Conservation (phyloP, 2,329 filamentous ascomycete species). For the Calonectria crousiana region DNA sequence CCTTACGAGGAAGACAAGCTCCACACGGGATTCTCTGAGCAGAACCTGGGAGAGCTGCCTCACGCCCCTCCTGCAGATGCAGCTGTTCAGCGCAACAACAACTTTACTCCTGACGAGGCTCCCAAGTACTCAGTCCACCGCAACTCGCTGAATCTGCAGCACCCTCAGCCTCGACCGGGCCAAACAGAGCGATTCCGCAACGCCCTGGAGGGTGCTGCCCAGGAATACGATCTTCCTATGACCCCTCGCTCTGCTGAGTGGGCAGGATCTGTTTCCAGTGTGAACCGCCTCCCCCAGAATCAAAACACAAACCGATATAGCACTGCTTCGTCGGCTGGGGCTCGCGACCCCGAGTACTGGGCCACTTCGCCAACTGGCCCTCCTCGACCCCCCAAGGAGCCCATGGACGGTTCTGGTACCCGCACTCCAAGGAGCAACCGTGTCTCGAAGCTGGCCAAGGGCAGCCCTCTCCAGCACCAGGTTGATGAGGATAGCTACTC, state of each 20-base stretch:
- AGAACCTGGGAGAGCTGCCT: constrained; percentile 54
- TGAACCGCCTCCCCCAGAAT: constrained; percentile 64
- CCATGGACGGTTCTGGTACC: constrained; percentile 60
- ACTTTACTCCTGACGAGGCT: constrained; percentile 73
- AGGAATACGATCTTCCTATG: constrained; percentile 72
- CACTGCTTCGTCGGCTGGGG: constrained; percentile 54
- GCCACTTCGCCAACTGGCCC: constrained; percentile 60
- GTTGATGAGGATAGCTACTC: constrained; percentile 66
- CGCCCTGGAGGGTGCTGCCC: constrained; percentile 78
- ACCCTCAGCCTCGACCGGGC: constrained; percentile 81
- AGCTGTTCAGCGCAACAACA: constrained; percentile 58
- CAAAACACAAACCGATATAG: constrained; percentile 62
- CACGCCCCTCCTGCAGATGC: constrained; percentile 41
- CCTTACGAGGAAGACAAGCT: constrained; percentile 72
- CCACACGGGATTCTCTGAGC: constrained; percentile 67
- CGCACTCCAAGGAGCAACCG: constrained; percentile 62
- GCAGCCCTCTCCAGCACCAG: constrained; percentile 68
- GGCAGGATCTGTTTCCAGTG: constrained; percentile 71
- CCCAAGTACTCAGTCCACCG: constrained; percentile 87
- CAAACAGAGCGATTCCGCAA: constrained; percentile 81
- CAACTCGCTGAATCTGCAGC: constrained; percentile 83
- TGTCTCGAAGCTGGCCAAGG: constrained; percentile 64
- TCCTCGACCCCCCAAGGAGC: constrained; percentile 73
- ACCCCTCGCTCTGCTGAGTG: constrained; percentile 73
- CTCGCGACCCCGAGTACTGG: constrained; percentile 58